A percentile compares a stretch with the other conserved stretches of the same genome.
phyloP scores from a whole-genome alignment of 305 asterid genomes.

The Coffea humblotiana region DNA sequence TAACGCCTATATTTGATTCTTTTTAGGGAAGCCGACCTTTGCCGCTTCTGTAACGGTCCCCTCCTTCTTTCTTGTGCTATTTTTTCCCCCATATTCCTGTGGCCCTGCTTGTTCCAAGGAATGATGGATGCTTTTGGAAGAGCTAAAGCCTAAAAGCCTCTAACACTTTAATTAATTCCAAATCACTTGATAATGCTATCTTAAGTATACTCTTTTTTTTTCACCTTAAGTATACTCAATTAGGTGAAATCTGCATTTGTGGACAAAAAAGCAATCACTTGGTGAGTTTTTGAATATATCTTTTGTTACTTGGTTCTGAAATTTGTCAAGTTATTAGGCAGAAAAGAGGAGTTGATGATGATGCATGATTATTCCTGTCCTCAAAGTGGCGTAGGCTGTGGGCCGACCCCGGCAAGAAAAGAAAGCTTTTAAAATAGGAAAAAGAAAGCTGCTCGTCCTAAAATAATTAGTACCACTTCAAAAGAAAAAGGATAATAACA shows the following conservation, averaged over 20 bases:
- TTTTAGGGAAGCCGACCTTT: slow-evolving; percentile 9
- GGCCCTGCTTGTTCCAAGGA: neutral
- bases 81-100: neutral
- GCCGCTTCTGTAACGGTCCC: slow-evolving; percentile 35
- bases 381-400: neutral
- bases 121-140: neutral
- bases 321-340: neutral
- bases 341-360: neutral
- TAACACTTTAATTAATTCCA: too few relatives aligned
- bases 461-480: neutral
- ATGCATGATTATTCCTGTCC: neutral
- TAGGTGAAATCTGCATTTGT: too few relatives aligned
- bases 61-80: slow-evolving; percentile 15
- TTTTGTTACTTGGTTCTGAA: neutral
- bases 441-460: neutral
- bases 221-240: neutral
- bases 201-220: neutral
- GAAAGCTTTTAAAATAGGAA: neutral
- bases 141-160: too few relatives aligned
- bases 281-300: too few relatives aligned
- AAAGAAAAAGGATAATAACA: slow-evolving; percentile 14
- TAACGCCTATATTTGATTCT: slow-evolving; percentile 33
- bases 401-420: neutral
- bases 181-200: neutral
- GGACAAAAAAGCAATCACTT: neutral